A percentile compares a stretch with the other conserved stretches of the same genome.
Evolutionary conservation across 2,329 filamentous ascomycete species (phyloP).

Genomic region (Westerdykella aurantiaca): DNA sequence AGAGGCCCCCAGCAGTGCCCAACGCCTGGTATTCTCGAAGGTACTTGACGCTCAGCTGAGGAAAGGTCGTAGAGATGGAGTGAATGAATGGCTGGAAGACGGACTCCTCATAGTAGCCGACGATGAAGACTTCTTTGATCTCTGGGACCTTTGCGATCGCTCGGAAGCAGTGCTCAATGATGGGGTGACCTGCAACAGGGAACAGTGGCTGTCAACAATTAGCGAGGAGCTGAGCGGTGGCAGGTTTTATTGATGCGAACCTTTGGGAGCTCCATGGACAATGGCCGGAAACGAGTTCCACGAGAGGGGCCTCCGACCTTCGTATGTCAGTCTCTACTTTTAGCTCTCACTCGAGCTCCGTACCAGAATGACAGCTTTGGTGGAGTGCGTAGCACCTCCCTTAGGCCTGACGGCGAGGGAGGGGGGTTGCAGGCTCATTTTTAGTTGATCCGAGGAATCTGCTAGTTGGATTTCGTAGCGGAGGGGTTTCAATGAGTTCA

Average conservation of each 20-base stretch:
- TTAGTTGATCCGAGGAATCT: too few relatives aligned
- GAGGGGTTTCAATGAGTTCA: too few relatives aligned
- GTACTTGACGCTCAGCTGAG: constrained; percentile 86
- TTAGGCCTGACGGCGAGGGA: constrained; percentile 33
- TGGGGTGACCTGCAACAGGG: constrained; percentile 95
- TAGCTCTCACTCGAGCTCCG: constrained; percentile 7
- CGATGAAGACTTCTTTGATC: constrained; percentile 93
- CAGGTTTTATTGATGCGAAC: constrained; percentile 44
- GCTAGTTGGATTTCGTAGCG: too few relatives aligned
- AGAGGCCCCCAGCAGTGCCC: constrained; percentile 91
- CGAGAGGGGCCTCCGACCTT: constrained; percentile 92
- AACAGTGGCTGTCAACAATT: constrained; percentile 69
- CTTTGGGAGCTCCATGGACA: constrained; percentile 95
- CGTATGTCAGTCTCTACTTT: constrained; percentile 20
- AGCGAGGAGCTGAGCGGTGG: constrained; percentile 12
- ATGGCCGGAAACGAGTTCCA: constrained; percentile 89
- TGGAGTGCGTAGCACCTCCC: constrained; percentile 46
- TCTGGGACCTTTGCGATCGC: constrained; percentile 85
- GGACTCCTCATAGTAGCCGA: constrained; percentile 94
- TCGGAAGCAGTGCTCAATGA: constrained; percentile 95
- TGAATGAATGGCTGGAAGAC: constrained; percentile 99
- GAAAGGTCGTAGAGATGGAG: constrained; percentile 76
- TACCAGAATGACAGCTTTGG: constrained; percentile 94
- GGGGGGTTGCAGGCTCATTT: constrained; percentile 35
- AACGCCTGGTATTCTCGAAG: constrained; percentile 95